These are phyloP conservation scores for Zostera marina DNA, from an alignment of 116 monocot genomes.

Conservation along the genomic window DNA sequence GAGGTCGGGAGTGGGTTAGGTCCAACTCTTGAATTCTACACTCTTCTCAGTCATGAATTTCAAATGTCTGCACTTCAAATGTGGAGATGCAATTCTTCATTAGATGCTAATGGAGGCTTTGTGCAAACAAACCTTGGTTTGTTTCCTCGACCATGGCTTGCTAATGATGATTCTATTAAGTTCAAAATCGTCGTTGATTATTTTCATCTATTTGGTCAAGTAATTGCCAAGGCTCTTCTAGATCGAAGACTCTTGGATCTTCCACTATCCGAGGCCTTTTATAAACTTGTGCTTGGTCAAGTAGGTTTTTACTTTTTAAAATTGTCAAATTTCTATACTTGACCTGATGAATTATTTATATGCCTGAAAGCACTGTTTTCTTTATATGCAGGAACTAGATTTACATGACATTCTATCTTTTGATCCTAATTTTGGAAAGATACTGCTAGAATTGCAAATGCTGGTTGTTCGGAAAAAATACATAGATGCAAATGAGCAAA, in stretches of 20 bases:
- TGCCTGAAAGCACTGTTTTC: not conserved
- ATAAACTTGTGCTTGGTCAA: conserved; percentile 83
- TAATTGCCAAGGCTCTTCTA: conserved; percentile 94
- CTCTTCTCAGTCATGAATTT: conserved; percentile 86
- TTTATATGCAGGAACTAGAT: conserved; percentile 60
- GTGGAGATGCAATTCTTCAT: conserved; percentile 49
- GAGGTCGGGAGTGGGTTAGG: conserved; percentile 95
- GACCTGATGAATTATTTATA: not conserved
- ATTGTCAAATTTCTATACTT: not conserved
- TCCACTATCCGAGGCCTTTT: conserved; percentile 77
- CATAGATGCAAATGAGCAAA: conserved; percentile 9
- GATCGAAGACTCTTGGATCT: conserved; percentile 90
- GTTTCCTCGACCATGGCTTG: conserved; percentile 87
- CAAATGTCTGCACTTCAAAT: conserved; percentile 64
- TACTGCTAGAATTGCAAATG: conserved; percentile 76
- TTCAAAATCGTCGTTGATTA: conserved; percentile 65
- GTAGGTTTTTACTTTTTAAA: conserved; percentile 23
- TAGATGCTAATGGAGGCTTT: conserved; percentile 19
- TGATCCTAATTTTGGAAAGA: conserved; percentile 95
- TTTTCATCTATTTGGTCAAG: conserved; percentile 71
- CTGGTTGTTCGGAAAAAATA: conserved; percentile 33
- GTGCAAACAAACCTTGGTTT: conserved; percentile 72
- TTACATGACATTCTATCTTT: conserved; percentile 81
- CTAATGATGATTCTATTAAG: conserved; percentile 38
- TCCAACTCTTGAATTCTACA: conserved; percentile 96